These are phyloP conservation scores for Nevesoporus exiguus DNA, from an alignment of 768 basidiomycete genomes.

Conservation along the genomic window DNA sequence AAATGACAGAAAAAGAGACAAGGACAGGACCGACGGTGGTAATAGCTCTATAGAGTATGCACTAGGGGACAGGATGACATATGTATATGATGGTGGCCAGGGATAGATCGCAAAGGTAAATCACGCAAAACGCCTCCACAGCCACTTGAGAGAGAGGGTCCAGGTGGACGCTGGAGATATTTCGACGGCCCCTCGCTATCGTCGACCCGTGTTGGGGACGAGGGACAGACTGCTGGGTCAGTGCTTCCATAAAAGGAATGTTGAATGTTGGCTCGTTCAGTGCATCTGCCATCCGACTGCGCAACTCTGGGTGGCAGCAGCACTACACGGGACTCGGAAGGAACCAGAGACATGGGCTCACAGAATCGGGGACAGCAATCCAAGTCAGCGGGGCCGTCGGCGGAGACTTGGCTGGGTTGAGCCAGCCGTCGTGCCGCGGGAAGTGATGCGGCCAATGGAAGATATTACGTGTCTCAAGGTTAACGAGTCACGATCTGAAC, in stretches of 20 bases:
- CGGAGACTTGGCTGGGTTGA: conserved; percentile 21
- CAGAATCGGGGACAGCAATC: conserved; percentile 11
- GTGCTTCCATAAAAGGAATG: conserved; percentile 24
- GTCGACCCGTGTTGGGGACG: conserved; percentile 5
- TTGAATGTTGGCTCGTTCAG: conserved; percentile 22
- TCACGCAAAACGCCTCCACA: conserved; percentile 17
- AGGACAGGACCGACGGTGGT: background rate
- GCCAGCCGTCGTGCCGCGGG: conserved; percentile 28
- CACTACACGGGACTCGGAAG: conserved; percentile 8
- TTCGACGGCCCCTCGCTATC: background rate
- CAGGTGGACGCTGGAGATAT: background rate
- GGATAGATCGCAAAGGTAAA: conserved; percentile 22
- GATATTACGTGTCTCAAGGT: conserved; percentile 29
- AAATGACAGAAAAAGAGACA: background rate
- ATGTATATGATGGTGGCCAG: background rate
- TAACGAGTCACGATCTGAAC: conserved; percentile 32
- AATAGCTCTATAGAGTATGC: conserved; percentile 3
- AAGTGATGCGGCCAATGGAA: conserved; percentile 26
- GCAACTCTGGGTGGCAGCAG: conserved; percentile 4
- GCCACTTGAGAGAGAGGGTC: conserved; percentile 17
- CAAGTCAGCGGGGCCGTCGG: conserved; percentile 29
- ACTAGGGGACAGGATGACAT: background rate
- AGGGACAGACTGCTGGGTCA: conserved; percentile 21
- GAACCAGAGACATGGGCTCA: conserved; percentile 8
- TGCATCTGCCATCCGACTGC: background rate